Evolutionary conservation across 768 basidiomycete species (phyloP).

Genomic region (Leccinellum rugosiceps): DNA sequence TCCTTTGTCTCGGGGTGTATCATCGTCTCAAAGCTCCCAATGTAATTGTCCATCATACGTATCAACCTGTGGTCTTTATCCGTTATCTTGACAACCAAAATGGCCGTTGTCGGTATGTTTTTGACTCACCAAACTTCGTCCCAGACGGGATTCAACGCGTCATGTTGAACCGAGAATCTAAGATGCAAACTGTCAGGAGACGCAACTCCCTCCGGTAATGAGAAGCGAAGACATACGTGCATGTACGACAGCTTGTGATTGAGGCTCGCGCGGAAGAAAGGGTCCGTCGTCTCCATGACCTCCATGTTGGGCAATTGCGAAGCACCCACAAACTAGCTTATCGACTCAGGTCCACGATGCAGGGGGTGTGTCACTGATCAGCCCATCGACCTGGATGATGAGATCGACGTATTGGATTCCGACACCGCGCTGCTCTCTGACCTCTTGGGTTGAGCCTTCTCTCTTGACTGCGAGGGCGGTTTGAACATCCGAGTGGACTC

Average conservation of each 20-base stretch:
- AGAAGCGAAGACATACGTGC: constrained; percentile 35
- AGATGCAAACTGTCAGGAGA: neutral
- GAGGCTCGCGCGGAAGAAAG: constrained; percentile 70
- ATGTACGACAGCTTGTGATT: constrained; percentile 61
- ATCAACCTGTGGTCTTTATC: constrained; percentile 57
- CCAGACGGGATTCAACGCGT: constrained; percentile 68
- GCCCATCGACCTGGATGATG: constrained; percentile 44
- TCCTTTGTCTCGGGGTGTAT: constrained; percentile 60
- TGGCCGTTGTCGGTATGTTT: constrained; percentile 66
- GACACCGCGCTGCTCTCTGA: constrained; percentile 33
- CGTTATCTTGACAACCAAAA: constrained; percentile 53
- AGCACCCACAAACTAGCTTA: constrained; percentile 63
- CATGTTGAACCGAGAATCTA: constrained; percentile 62
- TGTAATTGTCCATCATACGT: constrained; percentile 52
- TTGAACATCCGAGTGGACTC: constrained; percentile 3
- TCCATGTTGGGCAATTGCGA: constrained; percentile 69
- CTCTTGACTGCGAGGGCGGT: constrained; percentile 7
- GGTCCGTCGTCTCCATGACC: constrained; percentile 59
- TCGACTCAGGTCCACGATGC: constrained; percentile 1
- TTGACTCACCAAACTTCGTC: constrained; percentile 72
- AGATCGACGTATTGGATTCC: constrained; percentile 53
- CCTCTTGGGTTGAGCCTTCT: constrained; percentile 31
- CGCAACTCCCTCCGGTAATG: neutral
- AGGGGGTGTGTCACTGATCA: neutral
- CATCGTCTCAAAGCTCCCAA: constrained; percentile 59